phyloP scores from a whole-genome alignment of 345 rosid species.

The Populus davidiana region DNA sequence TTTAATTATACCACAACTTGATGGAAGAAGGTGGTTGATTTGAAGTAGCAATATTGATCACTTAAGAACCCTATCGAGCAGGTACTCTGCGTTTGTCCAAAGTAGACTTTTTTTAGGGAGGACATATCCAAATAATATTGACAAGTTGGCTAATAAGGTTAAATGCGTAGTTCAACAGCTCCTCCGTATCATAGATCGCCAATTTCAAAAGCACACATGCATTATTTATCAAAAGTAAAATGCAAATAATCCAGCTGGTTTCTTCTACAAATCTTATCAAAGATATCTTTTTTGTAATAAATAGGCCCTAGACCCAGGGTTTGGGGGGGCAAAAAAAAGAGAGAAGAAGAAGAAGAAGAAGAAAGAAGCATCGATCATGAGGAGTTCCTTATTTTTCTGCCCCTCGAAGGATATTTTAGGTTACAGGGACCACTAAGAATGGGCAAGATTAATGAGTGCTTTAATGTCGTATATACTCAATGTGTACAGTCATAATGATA shows the following conservation, averaged over 20 bases:
- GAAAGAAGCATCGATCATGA: not conserved
- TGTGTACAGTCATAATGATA: not conserved
- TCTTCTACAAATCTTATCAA: conserved; percentile 4
- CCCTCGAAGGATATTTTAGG: not conserved
- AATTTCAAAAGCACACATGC: not conserved
- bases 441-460: not conserved
- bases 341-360: not conserved
- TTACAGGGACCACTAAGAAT: not conserved
- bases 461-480: not conserved
- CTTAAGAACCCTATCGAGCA: too few relatives aligned
- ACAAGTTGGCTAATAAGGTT: not conserved
- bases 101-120: not conserved
- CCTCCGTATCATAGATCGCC: not conserved
- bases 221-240: not conserved
- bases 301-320: not conserved
- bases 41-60: not conserved
- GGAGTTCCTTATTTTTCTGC: not conserved
- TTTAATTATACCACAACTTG: not conserved
- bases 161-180: not conserved
- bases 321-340: not conserved
- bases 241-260: not conserved
- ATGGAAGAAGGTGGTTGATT: not conserved
- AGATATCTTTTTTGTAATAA: not conserved
- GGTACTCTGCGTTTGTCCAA: not conserved
- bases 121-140: not conserved